A percentile compares a stretch with the other conserved stretches of the same genome.
phyloP scores from a whole-genome alignment of 768 basidiomycete genomes.

The Leccinum broughii region DNA sequence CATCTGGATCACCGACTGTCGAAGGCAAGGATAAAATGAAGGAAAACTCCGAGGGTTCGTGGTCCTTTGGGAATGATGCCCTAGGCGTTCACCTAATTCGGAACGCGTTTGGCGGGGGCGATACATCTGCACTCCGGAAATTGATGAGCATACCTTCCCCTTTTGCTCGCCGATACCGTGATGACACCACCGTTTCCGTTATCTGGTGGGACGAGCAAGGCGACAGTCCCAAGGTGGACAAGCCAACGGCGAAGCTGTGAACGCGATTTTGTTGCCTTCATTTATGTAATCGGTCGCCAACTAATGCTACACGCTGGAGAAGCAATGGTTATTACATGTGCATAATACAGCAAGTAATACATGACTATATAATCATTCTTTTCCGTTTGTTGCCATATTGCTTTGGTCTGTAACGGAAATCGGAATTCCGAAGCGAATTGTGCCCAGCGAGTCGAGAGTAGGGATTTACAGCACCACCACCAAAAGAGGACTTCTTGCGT shows the following conservation, averaged over 20 bases:
- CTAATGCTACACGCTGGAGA: not conserved
- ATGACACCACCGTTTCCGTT: conserved; percentile 85
- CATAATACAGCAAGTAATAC: conserved; percentile 13
- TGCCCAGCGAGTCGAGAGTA: conserved; percentile 35
- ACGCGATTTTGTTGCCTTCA: not conserved
- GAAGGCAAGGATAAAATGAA: conserved; percentile 59
- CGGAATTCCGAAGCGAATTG: conserved; percentile 35
- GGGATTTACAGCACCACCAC: conserved; percentile 35
- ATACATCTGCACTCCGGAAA: conserved; percentile 55
- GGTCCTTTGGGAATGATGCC: conserved; percentile 82
- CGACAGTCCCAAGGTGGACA: conserved; percentile 35
- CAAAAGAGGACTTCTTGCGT: conserved; percentile 32
- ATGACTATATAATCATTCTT: conserved; percentile 38
- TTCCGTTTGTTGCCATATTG: conserved; percentile 37
- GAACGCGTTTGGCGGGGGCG: conserved; percentile 89
- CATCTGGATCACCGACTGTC: conserved; percentile 50
- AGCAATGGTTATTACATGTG: conserved; percentile 7
- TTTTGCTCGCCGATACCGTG: conserved; percentile 71
- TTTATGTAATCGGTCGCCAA: not conserved
- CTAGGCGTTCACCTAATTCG: conserved; percentile 81
- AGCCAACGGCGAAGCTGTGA: conserved; percentile 54
- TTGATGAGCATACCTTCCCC: conserved; percentile 84
- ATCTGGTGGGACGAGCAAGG: conserved; percentile 80
- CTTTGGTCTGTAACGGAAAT: conserved; percentile 22
- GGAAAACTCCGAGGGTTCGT: conserved; percentile 46